Evolutionary conservation across 73 alveolate genomes (phyloP).

Genomic region (Tetrahymena malaccensis): DNA sequence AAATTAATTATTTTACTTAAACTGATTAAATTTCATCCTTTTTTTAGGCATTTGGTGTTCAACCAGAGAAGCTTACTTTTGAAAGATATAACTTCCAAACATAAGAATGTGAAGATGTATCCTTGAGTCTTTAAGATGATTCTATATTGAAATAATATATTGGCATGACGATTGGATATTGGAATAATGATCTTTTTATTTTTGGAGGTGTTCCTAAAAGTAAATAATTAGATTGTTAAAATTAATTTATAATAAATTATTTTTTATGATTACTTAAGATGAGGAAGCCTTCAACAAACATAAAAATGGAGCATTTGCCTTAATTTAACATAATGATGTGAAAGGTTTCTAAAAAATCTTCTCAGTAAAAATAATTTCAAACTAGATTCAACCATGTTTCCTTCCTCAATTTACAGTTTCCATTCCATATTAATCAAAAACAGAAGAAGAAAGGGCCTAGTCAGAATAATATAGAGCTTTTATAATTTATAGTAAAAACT

Average conservation of each 20-base stretch:
- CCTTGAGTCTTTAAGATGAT: neutral
- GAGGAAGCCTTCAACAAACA: neutral
- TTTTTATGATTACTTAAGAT: neutral
- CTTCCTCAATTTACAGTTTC: neutral
- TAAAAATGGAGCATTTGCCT: neutral
- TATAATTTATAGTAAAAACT: neutral
- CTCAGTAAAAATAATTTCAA: neutral
- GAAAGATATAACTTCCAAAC: neutral
- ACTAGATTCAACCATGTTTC: neutral
- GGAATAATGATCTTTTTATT: neutral
- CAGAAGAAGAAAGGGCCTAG: neutral
- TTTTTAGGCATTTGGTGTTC: neutral
- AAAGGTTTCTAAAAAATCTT: neutral
- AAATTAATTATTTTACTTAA: too few relatives aligned
- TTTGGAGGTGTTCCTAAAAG: neutral
- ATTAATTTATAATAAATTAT: too few relatives aligned
- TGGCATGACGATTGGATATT: neutral
- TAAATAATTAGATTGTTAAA: too few relatives aligned
- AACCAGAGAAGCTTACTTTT: neutral
- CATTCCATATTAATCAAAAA: neutral
- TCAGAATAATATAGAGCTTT: neutral
- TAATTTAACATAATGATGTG: neutral
- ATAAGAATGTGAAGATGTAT: neutral
- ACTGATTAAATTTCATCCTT: too few relatives aligned
- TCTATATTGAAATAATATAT: neutral